These are phyloP conservation scores for Sporormia fimetaria DNA, from an alignment of 495 filamentous ascomycete species.

Conservation along the genomic window DNA sequence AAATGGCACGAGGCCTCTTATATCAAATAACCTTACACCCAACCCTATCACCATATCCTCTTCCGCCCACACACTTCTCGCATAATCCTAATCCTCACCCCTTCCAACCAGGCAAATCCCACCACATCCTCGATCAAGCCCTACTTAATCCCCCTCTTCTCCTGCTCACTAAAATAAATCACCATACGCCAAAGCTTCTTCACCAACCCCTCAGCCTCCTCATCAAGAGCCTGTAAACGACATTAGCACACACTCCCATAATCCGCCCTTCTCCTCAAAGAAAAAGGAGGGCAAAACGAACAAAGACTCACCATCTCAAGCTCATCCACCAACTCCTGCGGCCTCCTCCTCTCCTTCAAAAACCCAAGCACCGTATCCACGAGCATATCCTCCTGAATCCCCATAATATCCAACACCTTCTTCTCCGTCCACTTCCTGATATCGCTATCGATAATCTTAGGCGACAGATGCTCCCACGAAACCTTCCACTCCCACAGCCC, in stretches of 20 bases:
- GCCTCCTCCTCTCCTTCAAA: slow-evolving; percentile 62
- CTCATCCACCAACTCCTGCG: slow-evolving; percentile 71
- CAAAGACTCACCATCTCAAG: slow-evolving; percentile 58
- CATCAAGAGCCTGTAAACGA: slow-evolving; percentile 64
- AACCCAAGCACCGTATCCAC: slow-evolving; percentile 88
- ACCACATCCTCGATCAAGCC: not conserved
- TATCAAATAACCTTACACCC: no score
- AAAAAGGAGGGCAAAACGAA: slow-evolving; percentile 1
- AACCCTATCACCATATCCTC: no score
- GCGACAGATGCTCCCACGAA: slow-evolving; percentile 90
- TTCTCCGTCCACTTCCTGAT: slow-evolving; percentile 93
- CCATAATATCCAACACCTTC: slow-evolving; percentile 93
- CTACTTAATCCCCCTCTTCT: slow-evolving; percentile 59
- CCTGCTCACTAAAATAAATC: slow-evolving; percentile 94
- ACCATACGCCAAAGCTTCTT: slow-evolving; percentile 98
- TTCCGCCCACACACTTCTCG: no score
- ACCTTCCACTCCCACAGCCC: slow-evolving; percentile 87
- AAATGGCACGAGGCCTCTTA: no score
- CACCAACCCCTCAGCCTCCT: slow-evolving; percentile 87
- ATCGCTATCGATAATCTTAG: slow-evolving; percentile 71
- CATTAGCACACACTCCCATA: slow-evolving; percentile 36
- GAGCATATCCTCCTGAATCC: slow-evolving; percentile 90
- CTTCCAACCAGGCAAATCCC: no score
- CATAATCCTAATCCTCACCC: no score
- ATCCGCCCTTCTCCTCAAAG: not conserved